Evolutionary conservation across 306 rosid genomes (phyloP), one percentile per base, ranked within the genome.

Genomic region (Lathyrus aphaca): DNA sequence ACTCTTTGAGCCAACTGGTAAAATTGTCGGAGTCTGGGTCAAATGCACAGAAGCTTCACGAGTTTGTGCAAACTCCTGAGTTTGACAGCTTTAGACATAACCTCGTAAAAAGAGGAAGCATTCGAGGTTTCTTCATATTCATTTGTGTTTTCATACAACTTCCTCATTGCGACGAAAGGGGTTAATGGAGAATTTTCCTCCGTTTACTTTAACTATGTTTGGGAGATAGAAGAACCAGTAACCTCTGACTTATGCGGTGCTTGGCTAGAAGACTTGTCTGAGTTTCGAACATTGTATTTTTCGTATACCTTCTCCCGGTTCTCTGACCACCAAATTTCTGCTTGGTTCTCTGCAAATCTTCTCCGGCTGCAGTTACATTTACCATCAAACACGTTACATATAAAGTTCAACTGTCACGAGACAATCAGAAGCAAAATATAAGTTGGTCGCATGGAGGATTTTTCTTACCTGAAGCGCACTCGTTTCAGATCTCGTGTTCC

Each of bases 311-410:
- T 91, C 15, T 91, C 95, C 1, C 92, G 92, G 49, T 95, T 95
- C 87, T 91, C 97, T 0, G 97, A 89, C 99, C 99, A 91, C 99
- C 99, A 95, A 35, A 79, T 84, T 78, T 91, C 97, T n/a, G 99
- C 99, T 84, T 91, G 99, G 68, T 89, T 87, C 87, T 95, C 99
- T 62, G 91, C 99, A 17, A 95, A 95, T 86, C 88, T 89, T 74
- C 97, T 86, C 45, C 97, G 99, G 89, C 99, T 95, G 92, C 86
- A 80, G 8, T 77, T 27, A 17, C 64, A 74, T 55, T 75, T 51
- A 30, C 30, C 67, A 40, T 1, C 30, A 79, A 53, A 63, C 32
- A 78, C 64, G 72, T 74, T 56, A 56, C 27, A 66, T 30, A 23
- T 16, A 15, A 2, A 65, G 21, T 9, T 37, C 30, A 3, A 27